Percentiles rank a stretch among this genome's conserved stretches.
Conservation (phyloP, 2,329 filamentous ascomycete species). For the Fusarium oxysporum region DNA sequence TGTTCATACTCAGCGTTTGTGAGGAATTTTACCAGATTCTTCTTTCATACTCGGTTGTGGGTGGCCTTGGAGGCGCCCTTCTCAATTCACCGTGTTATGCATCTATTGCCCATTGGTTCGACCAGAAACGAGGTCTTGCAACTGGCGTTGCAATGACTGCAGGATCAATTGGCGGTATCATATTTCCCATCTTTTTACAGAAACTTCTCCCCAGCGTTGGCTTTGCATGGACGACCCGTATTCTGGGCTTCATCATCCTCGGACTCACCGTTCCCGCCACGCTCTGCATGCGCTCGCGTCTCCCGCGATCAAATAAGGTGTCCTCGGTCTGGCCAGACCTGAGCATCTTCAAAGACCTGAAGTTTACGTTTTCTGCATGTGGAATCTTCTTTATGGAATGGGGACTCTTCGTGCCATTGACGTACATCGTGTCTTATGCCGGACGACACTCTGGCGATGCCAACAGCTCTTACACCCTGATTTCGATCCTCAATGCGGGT, state of each 20-base stretch:
- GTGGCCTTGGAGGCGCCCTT: constrained; percentile 77
- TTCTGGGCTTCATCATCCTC: constrained; percentile 63
- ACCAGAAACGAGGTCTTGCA: constrained; percentile 76
- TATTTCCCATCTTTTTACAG: constrained; percentile 66
- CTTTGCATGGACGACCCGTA: constrained; percentile 62
- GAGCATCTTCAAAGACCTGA: constrained; percentile 68
- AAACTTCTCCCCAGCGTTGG: constrained; percentile 60
- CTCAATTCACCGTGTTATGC: constrained; percentile 83
- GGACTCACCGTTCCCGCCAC: constrained; percentile 60
- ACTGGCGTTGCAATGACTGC: constrained; percentile 85
- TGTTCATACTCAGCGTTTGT: constrained; percentile 77
- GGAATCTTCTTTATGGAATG: constrained; percentile 78
- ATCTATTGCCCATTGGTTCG: constrained; percentile 83
- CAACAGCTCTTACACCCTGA: constrained; percentile 70
- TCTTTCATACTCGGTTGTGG: constrained; percentile 78
- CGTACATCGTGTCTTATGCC: constrained; percentile 81
- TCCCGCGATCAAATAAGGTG: constrained; percentile 57
- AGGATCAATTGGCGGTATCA: constrained; percentile 75
- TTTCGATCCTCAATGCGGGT: constrained; percentile 85
- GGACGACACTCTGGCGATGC: constrained; percentile 50
- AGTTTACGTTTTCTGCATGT: constrained; percentile 69
- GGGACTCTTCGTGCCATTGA: constrained; percentile 78
- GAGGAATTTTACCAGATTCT: constrained; percentile 82
- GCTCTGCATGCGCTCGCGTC: constrained; percentile 63
- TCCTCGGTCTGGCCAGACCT: constrained; percentile 67